phyloP scores from a whole-genome alignment of 1,139 yeast species.

The Taiozyma onychis region DNA sequence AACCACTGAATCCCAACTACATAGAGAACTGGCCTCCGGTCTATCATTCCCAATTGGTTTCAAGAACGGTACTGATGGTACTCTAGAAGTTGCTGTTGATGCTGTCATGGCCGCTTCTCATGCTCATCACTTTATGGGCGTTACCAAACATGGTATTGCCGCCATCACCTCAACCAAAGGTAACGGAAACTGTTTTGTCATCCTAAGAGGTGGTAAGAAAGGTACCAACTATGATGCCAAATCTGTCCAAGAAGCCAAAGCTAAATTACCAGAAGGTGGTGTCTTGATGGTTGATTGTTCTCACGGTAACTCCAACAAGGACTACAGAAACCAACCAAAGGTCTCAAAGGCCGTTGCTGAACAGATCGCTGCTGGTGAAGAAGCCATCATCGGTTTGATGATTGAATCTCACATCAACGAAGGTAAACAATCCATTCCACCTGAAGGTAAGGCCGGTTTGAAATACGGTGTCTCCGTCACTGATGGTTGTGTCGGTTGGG shows the following conservation, averaged over 20 bases:
- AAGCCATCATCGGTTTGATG: slow-evolving; percentile 85
- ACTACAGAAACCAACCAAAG: slow-evolving; percentile 90
- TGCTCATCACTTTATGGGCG: slow-evolving; percentile 95
- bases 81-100: slow-evolving; percentile 87
- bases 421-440: slow-evolving; percentile 85
- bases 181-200: slow-evolving; percentile 82
- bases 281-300: slow-evolving; percentile 93
- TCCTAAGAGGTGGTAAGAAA: slow-evolving; percentile 91
- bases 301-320: slow-evolving; percentile 94
- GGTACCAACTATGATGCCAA: slow-evolving; percentile 88
- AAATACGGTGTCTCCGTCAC: slow-evolving; percentile 96
- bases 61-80: slow-evolving; percentile 98
- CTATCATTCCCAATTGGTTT: slow-evolving; percentile 97
- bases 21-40: slow-evolving; percentile 95
- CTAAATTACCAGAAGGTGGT: slow-evolving; percentile 43
- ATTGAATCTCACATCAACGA: slow-evolving; percentile 90
- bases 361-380: slow-evolving; percentile 80
- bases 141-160: slow-evolving; percentile 92
- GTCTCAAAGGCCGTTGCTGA: slow-evolving; percentile 75
- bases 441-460: slow-evolving; percentile 64
- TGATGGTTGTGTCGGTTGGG: slow-evolving; percentile 95
- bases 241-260: slow-evolving; percentile 72
- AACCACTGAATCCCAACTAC: slow-evolving; percentile 97
- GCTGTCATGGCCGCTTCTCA: slow-evolving; percentile 90
- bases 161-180: slow-evolving; percentile 96